Percentiles rank a stretch among this genome's conserved stretches.
Evolutionary conservation across 2,329 filamentous ascomycete species (phyloP).

Genomic region (Fusarium globosum): DNA sequence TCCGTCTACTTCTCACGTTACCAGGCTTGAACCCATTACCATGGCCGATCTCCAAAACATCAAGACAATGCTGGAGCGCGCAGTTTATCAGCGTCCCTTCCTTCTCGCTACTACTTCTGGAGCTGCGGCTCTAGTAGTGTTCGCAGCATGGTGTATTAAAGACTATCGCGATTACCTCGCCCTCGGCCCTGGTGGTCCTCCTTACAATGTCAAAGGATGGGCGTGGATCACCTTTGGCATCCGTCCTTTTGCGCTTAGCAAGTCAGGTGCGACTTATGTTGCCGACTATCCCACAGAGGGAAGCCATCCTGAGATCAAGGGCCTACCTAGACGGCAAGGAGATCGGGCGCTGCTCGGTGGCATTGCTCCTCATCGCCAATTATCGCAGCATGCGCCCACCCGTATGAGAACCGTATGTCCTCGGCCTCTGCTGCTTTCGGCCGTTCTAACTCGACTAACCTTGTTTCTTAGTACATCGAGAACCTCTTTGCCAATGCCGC

Average conservation of each 20-base stretch:
- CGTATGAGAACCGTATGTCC: too few species aligned
- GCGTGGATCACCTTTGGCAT: neutral
- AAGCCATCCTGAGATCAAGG: neutral
- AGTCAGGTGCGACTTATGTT: neutral
- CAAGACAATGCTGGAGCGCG: neutral
- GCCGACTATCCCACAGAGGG: neutral
- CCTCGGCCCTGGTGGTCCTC: neutral
- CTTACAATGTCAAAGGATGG: neutral
- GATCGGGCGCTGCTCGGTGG: neutral
- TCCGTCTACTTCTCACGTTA: neutral
- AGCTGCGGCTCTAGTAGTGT: neutral
- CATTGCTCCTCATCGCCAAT: too few species aligned
- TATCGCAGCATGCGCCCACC: too few species aligned
- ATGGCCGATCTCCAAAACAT: neutral
- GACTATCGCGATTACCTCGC: neutral
- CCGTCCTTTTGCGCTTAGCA: neutral
- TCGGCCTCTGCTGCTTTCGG: rapidly evolving
- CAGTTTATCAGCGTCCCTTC: neutral
- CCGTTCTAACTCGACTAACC: rapidly evolving
- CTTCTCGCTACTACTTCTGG: neutral
- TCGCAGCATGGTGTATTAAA: neutral
- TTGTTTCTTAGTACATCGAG: too few species aligned
- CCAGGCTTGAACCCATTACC: neutral
- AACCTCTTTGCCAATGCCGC: too few species aligned
- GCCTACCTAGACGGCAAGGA: neutral